These are phyloP conservation scores for Barnettozyma vustinii DNA, from an alignment of 805 yeast genomes.

Conservation along the genomic window DNA sequence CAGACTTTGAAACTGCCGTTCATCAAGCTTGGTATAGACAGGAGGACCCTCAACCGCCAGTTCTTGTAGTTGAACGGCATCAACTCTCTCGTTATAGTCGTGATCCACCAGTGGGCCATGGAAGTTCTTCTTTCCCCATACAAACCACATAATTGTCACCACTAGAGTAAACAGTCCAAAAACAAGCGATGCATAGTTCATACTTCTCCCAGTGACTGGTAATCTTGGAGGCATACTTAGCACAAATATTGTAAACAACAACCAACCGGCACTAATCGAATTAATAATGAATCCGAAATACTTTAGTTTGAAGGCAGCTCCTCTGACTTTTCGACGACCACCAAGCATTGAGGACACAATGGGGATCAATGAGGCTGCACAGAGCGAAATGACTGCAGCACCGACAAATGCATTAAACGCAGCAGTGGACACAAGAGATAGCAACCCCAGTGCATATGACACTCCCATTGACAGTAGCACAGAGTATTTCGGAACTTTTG, in stretches of 20 bases:
- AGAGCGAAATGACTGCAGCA: constrained; percentile 69
- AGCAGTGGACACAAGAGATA: constrained; percentile 64
- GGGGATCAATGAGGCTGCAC: constrained; percentile 75
- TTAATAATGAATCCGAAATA: constrained; percentile 62
- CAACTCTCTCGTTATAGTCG: constrained; percentile 21
- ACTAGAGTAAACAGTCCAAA: constrained; percentile 42
- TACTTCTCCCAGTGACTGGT: constrained; percentile 37
- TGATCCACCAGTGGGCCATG: constrained; percentile 50
- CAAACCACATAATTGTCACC: constrained; percentile 44
- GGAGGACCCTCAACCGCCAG: constrained; percentile 7
- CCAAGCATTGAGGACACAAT: constrained; percentile 56
- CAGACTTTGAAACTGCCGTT: constrained; percentile 18
- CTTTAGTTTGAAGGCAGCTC: constrained; percentile 61
- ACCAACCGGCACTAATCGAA: constrained; percentile 53
- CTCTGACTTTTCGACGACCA: constrained; percentile 54
- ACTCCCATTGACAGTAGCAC: constrained; percentile 58
- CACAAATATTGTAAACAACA: constrained; percentile 49
- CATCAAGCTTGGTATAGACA: constrained; percentile 19
- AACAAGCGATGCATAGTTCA: constrained; percentile 58
- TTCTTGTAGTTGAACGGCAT: constrained; percentile 14
- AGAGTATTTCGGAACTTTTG: constrained; percentile 66
- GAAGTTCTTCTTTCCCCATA: constrained; percentile 60
- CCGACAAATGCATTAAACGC: constrained; percentile 85
- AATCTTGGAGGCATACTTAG: constrained; percentile 70
- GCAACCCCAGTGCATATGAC: constrained; percentile 52